Evolutionary conservation across 208 protist genomes (phyloP), one percentile per base, ranked within the genome.

Genomic region (Phytomonas sp.): DNA sequence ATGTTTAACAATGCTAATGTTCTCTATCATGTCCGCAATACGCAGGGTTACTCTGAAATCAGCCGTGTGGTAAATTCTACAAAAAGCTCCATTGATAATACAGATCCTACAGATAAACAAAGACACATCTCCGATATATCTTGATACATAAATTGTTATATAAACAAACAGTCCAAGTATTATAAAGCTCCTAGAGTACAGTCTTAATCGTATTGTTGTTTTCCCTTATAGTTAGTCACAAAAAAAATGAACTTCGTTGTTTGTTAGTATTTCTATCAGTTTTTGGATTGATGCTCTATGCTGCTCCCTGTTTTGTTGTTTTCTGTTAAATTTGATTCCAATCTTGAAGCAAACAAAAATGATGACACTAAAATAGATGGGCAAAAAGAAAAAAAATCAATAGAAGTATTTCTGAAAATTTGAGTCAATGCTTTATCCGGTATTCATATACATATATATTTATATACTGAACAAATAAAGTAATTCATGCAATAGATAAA

Each of bases 1-100:
- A 99, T 99, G 98, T 99, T 99, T 75, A 97, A 97, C 75, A 99
- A 99, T 77, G 99, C 99, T 65, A 99, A 99, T 78, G 98, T 99
- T 34, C 72, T 99, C 4, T 99, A 99, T 81, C 89, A 98, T 69
- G 97, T 99, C 11, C 96, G 98, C 59, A 94, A 96, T 69, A 94
- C 91, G 12, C 88, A 96, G 66, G 91, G 91, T 4, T 96, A 94
- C 80, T 94, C 88, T 59, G 88, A 96, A 66, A 79, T 96, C 33
- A 60, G 76, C 16, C 86, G 91, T 16, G 78, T 92, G 59, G 88
- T 83, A 60, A 69, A 87, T 31, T 34, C 45, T 12, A 56, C 45
- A 23, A 56, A 26, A 26, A 26, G 16, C 45, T 12, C 26, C 45
- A 56, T 26, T 56, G 16, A 26, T 56, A 19, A 19, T 56, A 56